phyloP scores from a whole-genome alignment of 352 stramenopile genomes.

The Phytophthora litchii region DNA sequence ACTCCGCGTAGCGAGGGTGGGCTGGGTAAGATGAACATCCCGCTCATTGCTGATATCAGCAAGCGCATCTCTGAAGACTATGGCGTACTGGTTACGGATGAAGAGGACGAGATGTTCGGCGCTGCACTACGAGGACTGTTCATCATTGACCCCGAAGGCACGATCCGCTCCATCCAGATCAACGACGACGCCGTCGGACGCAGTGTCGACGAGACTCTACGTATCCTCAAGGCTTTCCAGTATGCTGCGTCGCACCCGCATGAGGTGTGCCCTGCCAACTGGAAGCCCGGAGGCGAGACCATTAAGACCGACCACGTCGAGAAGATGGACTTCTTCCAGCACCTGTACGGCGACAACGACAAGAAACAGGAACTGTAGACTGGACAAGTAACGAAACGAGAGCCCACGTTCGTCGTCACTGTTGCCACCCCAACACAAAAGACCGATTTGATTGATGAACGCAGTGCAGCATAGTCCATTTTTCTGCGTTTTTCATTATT shows the following conservation, averaged over 20 bases:
- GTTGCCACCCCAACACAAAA: too few species aligned
- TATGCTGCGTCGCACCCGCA: constrained; percentile 73
- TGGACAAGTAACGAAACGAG: background rate
- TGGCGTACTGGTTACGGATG: constrained; percentile 82
- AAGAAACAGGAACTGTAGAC: constrained; percentile 61
- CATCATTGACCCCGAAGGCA: constrained; percentile 86
- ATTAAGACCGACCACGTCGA: constrained; percentile 87
- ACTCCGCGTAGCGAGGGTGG: constrained; percentile 80
- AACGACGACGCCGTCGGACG: constrained; percentile 85
- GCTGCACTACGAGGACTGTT: constrained; percentile 80
- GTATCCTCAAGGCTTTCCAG: constrained; percentile 88
- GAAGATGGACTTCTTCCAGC: constrained; percentile 87
- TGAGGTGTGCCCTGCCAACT: constrained; percentile 89
- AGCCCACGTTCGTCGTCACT: too few species aligned
- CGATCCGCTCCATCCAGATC: constrained; percentile 86
- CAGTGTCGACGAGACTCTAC: constrained; percentile 83
- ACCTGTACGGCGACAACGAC: constrained; percentile 71
- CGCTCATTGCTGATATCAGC: constrained; percentile 79
- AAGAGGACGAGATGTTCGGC: constrained; percentile 81
- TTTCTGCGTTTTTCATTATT: constrained; percentile 31
- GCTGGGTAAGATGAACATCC: constrained; percentile 86
- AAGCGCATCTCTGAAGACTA: constrained; percentile 89
- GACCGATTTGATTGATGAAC: too few species aligned
- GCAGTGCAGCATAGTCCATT: constrained; percentile 8
- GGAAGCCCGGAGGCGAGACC: constrained; percentile 80